Conservation (phyloP, 2,329 filamentous ascomycete genomes). For the Fusarium metavorans region DNA sequence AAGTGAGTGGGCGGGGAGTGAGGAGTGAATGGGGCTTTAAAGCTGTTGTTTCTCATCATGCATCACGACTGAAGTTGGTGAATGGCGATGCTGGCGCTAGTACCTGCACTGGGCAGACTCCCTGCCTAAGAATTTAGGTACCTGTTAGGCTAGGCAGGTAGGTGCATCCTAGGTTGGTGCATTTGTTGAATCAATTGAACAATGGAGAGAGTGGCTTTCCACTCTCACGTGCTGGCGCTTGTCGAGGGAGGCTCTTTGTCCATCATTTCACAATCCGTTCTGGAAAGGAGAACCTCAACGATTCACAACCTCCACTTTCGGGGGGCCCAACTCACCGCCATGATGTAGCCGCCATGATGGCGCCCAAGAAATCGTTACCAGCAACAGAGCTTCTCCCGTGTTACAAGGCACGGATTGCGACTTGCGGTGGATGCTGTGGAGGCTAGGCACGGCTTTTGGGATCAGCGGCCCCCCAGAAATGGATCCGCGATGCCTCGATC, state of each 20-base stretch:
- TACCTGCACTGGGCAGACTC: background rate
- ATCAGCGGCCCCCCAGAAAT: background rate
- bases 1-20: background rate
- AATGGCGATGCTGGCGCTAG: background rate
- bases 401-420: constrained; percentile 12
- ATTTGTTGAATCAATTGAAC: background rate
- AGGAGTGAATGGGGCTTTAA: background rate
- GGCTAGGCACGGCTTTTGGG: constrained; percentile 7
- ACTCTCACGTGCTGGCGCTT: constrained; percentile 1
- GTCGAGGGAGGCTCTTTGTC: background rate
- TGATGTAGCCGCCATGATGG: background rate
- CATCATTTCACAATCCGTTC: constrained; percentile 3
- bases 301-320: constrained; percentile 21
- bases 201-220: background rate
- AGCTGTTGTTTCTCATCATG: background rate
- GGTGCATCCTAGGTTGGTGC: background rate
- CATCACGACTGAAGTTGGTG: background rate
- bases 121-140: background rate
- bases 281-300: background rate
- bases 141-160: background rate
- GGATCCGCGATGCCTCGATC: constrained; percentile 19
- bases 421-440: constrained; percentile 31
- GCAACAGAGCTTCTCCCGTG: constrained; percentile 16
- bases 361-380: constrained; percentile 15
- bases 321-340: constrained; percentile 25